Percentiles rank a stretch among this genome's conserved stretches.
These are phyloP conservation scores for Penicillium sp. DNA, from an alignment of 2,329 filamentous ascomycete genomes.

Conservation along the genomic window DNA sequence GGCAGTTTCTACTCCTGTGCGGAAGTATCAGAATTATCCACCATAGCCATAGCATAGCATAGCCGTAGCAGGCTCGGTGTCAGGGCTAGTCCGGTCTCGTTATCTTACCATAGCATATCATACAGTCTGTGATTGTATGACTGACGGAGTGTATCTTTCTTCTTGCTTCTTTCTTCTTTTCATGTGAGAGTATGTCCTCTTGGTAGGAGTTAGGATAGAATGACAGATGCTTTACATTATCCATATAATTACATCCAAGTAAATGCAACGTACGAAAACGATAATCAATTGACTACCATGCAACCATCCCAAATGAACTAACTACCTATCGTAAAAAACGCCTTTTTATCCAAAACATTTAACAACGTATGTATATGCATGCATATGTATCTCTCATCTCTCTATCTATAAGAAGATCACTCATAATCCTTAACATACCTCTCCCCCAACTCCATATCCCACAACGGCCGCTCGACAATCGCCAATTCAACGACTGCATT, in stretches of 20 bases:
- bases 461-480: slow-evolving; percentile 79
- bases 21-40: not conserved
- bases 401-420: slow-evolving; percentile 23
- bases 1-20: not conserved
- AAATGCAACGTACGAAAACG: not conserved
- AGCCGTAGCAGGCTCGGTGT: too few relatives aligned
- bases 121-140: not conserved
- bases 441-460: slow-evolving; percentile 74
- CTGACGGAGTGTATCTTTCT: not conserved
- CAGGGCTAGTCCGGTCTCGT: not conserved
- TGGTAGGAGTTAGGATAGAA: slow-evolving; percentile 4
- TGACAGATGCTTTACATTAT: not conserved
- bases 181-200: slow-evolving; percentile 1
- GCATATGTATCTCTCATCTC: too few relatives aligned
- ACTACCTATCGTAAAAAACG: not conserved
- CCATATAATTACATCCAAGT: too few relatives aligned
- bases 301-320: too few relatives aligned
- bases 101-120: not conserved
- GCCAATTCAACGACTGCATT: slow-evolving; percentile 63
- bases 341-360: not conserved
- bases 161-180: not conserved
- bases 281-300: not conserved
- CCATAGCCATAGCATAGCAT: not conserved
- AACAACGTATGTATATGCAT: not conserved
- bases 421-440: slow-evolving; percentile 61